A percentile compares a stretch with the other conserved stretches of the same genome.
phyloP scores from a whole-genome alignment of 768 basidiomycete species.

The Tulasnella sp. region DNA sequence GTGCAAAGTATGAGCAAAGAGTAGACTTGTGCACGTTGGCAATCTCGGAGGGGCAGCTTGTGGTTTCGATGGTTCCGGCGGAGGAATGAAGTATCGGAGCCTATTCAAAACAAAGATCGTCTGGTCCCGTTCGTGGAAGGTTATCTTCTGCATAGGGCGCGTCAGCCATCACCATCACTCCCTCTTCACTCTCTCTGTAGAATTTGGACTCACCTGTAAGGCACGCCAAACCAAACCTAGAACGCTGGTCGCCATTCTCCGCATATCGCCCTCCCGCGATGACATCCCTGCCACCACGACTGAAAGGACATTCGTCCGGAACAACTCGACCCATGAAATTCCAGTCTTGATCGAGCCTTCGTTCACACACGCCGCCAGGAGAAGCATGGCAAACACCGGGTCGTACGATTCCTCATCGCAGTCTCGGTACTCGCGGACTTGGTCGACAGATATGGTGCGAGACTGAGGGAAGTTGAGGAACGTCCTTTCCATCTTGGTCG shows the following conservation, averaged over 20 bases:
- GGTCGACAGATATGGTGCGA: slow-evolving; percentile 48
- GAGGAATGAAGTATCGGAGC: slow-evolving; percentile 54
- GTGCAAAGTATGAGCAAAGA: slow-evolving; percentile 76
- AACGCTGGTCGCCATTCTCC: slow-evolving; percentile 58
- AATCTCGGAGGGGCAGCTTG: slow-evolving; percentile 51
- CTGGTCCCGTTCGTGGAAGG: slow-evolving; percentile 75
- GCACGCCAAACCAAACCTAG: slow-evolving; percentile 56
- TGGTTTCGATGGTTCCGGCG: slow-evolving; percentile 35
- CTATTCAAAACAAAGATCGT: slow-evolving; percentile 64
- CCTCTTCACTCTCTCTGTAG: no score
- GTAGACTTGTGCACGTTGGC: slow-evolving; percentile 72
- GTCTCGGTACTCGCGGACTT: slow-evolving; percentile 29
- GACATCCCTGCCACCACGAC: slow-evolving; percentile 70
- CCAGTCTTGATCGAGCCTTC: slow-evolving; percentile 50
- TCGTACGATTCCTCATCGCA: slow-evolving; percentile 58
- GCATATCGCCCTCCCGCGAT: slow-evolving; percentile 55
- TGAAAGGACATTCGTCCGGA: slow-evolving; percentile 73
- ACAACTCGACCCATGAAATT: slow-evolving; percentile 79
- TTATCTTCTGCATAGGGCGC: slow-evolving; percentile 42
- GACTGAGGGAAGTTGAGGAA: slow-evolving; percentile 67
- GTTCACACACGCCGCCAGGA: slow-evolving; percentile 63
- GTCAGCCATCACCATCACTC: background rate
- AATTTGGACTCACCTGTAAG: slow-evolving; percentile 57
- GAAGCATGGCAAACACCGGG: slow-evolving; percentile 65
- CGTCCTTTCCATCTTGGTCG: slow-evolving; percentile 62